Percentiles rank a stretch among this genome's conserved stretches.
These are phyloP conservation scores for Pestalotiopsis sp. DNA, from an alignment of 2,329 filamentous ascomycete genomes.

Conservation along the genomic window DNA sequence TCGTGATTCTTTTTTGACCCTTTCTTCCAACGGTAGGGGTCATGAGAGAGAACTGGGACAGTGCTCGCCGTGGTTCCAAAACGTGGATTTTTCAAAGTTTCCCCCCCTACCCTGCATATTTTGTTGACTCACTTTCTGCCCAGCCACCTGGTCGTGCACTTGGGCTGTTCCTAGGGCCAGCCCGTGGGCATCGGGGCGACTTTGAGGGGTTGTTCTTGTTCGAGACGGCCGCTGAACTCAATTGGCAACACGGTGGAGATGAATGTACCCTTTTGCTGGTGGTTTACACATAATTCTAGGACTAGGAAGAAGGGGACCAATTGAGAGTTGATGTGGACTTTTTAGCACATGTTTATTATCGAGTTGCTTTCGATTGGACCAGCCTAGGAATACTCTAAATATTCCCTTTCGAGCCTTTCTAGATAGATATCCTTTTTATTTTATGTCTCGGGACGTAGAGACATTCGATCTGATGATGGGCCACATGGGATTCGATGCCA, in stretches of 20 bases:
- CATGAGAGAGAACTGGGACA: no score
- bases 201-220: background rate
- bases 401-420: no score
- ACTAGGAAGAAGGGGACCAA: background rate
- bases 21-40: no score
- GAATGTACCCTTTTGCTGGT: background rate
- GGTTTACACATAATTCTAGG: background rate
- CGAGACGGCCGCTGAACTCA: background rate
- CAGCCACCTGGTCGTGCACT: no score
- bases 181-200: background rate
- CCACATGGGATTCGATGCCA: background rate
- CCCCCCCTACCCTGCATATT: no score
- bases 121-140: no score
- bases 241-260: background rate
- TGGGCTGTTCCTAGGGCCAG: no score
- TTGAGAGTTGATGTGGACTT: background rate
- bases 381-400: no score
- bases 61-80: no score
- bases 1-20: background rate
- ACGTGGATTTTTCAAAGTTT: no score
- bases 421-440: background rate
- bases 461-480: background rate
- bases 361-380: background rate
- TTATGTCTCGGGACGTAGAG: background rate
- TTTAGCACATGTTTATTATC: background rate